Conservation (phyloP, 305 asterid genomes). For the Fraxinus velutina region DNA sequence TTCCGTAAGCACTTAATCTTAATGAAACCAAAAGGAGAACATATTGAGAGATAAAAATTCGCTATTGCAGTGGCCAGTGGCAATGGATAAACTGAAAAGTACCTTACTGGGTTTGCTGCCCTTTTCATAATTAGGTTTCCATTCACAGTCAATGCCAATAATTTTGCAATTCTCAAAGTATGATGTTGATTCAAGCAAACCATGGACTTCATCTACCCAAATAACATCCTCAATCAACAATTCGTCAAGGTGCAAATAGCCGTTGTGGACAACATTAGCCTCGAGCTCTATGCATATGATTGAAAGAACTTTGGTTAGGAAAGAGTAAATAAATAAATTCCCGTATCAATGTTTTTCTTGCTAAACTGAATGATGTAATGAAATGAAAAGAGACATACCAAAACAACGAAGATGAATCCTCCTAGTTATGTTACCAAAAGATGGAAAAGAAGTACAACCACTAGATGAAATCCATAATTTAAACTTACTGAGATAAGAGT, state of each 20-base stretch:
- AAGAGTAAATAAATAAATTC: neutral
- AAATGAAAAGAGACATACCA: conserved; percentile 5
- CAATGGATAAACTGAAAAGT: conserved; percentile 20
- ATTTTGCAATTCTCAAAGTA: conserved; percentile 74
- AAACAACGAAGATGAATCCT: neutral
- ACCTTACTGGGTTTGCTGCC: conserved; percentile 81
- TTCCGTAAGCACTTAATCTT: neutral
- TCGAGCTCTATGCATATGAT: conserved; percentile 48
- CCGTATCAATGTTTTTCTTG: neutral
- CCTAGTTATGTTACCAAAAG: neutral
- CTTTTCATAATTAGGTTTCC: conserved; percentile 87
- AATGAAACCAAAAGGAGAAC: neutral
- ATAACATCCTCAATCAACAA: conserved; percentile 64
- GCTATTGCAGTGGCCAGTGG: neutral
- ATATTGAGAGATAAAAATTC: neutral
- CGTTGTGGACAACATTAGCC: conserved; percentile 38
- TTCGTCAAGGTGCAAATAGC: conserved; percentile 69
- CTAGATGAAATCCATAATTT: neutral
- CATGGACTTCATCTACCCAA: conserved; percentile 70
- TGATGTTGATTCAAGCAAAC: conserved; percentile 53
- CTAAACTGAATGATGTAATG: neutral
- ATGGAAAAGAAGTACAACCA: neutral
- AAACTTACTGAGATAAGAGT: neutral
- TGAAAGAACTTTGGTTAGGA: neutral
- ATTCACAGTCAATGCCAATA: conserved; percentile 89